Evolutionary conservation across 306 rosid species (phyloP).

Genomic region (Sphenostylis stenocarpa): DNA sequence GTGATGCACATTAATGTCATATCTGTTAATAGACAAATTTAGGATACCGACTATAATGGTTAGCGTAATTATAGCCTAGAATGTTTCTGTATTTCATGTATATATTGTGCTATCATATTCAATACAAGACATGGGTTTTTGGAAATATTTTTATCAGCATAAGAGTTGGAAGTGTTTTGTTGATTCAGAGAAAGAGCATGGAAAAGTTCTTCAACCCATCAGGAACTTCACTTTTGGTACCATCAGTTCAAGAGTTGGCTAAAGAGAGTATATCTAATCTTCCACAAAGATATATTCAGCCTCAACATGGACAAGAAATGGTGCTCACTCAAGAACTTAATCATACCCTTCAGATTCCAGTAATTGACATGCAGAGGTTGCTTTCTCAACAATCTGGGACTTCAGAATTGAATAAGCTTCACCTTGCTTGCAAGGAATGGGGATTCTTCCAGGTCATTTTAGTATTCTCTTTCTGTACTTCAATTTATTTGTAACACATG

Average conservation of each 20-base stretch:
- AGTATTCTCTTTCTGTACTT: neutral
- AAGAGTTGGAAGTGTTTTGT: too few species aligned
- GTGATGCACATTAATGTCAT: too few species aligned
- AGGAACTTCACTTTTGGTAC: neutral
- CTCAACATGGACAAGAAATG: neutral
- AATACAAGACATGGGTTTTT: too few species aligned
- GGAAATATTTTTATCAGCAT: too few species aligned
- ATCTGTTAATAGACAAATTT: too few species aligned
- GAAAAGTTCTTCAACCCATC: neutral
- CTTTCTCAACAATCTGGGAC: neutral
- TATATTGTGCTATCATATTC: too few species aligned
- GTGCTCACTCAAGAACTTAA: neutral
- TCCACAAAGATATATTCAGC: slow-evolving; percentile 37
- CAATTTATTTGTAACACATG: neutral
- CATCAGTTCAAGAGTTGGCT: slow-evolving; percentile 25
- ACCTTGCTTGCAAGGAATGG: slow-evolving; percentile 43
- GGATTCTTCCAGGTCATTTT: slow-evolving; percentile 44
- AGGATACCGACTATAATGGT: too few species aligned
- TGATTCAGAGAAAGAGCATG: neutral
- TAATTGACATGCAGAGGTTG: slow-evolving; percentile 33
- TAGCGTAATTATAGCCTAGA: too few species aligned
- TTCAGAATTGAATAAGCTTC: slow-evolving; percentile 39
- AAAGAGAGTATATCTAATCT: neutral
- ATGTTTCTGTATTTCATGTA: too few species aligned
- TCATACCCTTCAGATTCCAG: slow-evolving; percentile 20